Conservation (phyloP, 805 yeast genomes). For the Yarrowia alimentaria region DNA sequence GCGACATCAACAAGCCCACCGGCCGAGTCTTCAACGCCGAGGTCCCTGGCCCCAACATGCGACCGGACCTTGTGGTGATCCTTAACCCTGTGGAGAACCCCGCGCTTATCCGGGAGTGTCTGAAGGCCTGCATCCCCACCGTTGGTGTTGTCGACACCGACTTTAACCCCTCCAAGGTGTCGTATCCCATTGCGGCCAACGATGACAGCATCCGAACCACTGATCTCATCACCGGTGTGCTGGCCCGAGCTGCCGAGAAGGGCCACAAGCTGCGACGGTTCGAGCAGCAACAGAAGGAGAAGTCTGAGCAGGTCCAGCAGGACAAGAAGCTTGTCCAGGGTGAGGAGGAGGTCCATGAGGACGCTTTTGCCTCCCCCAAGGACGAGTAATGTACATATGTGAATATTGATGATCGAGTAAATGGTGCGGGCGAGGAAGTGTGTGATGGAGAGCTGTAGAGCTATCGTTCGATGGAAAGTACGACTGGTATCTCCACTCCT, state of each 20-base stretch:
- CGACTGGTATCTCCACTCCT: too few species aligned
- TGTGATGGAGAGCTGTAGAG: neutral
- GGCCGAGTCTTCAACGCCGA: constrained; percentile 42
- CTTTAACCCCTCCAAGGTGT: constrained; percentile 81
- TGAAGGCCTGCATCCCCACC: constrained; percentile 80
- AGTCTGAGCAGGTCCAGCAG: constrained; percentile 20
- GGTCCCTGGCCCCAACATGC: constrained; percentile 53
- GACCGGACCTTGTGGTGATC: constrained; percentile 85
- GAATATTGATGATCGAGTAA: too few species aligned
- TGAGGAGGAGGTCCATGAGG: neutral
- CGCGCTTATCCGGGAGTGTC: constrained; percentile 77
- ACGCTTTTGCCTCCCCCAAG: constrained; percentile 10
- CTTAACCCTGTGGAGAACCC: constrained; percentile 87
- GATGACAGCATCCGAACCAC: constrained; percentile 86
- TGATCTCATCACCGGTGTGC: constrained; percentile 74
- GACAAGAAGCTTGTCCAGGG: neutral
- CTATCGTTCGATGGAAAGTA: too few species aligned
- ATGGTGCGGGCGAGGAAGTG: too few species aligned
- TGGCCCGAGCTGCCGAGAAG: constrained; percentile 78
- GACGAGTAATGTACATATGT: constrained; percentile 15
- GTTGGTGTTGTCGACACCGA: constrained; percentile 93
- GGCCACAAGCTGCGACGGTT: constrained; percentile 63
- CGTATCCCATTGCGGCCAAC: constrained; percentile 95
- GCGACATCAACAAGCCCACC: constrained; percentile 46
- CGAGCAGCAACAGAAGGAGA: constrained; percentile 36